Conservation (phyloP, 169 alveolate species). For the Babesia bigemina region DNA sequence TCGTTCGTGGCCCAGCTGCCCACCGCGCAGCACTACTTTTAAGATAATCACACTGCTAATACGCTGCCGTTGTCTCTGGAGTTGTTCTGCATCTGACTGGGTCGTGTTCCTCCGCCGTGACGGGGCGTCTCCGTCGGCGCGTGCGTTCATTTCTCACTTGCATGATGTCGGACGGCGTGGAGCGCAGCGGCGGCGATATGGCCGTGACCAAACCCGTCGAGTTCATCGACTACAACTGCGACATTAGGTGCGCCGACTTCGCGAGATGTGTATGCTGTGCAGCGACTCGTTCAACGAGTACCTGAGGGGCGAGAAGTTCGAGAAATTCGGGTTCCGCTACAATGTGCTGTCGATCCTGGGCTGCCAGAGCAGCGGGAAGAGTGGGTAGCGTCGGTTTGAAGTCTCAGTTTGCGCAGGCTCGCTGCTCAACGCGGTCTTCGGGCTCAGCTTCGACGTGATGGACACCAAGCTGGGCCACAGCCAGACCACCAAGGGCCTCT, state of each 20-base stretch:
- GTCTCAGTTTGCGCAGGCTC: conserved; percentile 60
- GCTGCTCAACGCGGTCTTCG: conserved; percentile 82
- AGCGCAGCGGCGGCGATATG: neutral
- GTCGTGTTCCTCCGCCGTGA: neutral
- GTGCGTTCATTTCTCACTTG: neutral
- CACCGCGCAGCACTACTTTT: conserved; percentile 2
- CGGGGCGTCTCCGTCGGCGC: neutral
- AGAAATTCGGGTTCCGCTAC: conserved; percentile 66
- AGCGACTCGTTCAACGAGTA: conserved; percentile 50
- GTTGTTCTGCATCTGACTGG: neutral
- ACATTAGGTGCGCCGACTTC: conserved; percentile 34
- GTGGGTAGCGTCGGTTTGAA: conserved; percentile 42
- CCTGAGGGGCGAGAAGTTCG: conserved; percentile 61
- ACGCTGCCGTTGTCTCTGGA: neutral
- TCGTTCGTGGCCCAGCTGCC: conserved; percentile 25
- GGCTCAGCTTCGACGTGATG: conserved; percentile 84
- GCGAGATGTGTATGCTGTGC: conserved; percentile 1
- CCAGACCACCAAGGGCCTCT: conserved; percentile 90
- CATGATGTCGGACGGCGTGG: conserved; percentile 11
- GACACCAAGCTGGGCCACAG: conserved; percentile 85
- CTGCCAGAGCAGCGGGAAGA: conserved; percentile 91
- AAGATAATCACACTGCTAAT: neutral
- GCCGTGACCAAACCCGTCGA: conserved; percentile 47
- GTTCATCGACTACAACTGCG: conserved; percentile 61
- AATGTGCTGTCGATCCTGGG: conserved; percentile 88